Evolutionary conservation across 768 basidiomycete species (phyloP), one percentile per base, ranked within the genome.

Genomic region (Leccinum disarticulatum): DNA sequence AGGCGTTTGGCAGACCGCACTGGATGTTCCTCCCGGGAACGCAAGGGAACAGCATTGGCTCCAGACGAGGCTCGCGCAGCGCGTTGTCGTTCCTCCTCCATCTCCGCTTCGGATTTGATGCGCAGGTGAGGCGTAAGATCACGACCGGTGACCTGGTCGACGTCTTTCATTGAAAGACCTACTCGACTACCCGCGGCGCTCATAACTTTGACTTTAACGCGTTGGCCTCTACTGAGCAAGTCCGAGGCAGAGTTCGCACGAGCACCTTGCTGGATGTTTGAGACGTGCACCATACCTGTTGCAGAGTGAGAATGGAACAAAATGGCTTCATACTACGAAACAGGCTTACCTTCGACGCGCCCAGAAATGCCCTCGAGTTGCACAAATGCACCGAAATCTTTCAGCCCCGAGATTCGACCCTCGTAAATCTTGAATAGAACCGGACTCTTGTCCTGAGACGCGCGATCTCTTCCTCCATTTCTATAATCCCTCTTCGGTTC

Each of bases 301-400:
- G 6, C 38, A 35, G 51, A 47, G 19, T 71, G n/a, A 60, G 53
- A 51, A 61, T 30, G 35, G 48, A 9, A 9, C 17, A 11, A 27
- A 38, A 28, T 27, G n/a, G 30, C 15, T 3, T 9, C 14, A 43
- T 9, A 3, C 19, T 15, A 22, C 9, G 35, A 49, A 48, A 10
- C n/a, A 11, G 52, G 74, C 86, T 63, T 76, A 94, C 96, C 97
- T 82, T 99, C 96, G 9, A 83, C 87, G 28, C 94, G 80, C 11
- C 95, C 95, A 14, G 78, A 76, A 51, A 98, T 77, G 30, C 96
- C 96, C 62, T 99, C 95, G 6, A 99, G 74, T 33, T 83, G 83
- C 43, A 97, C 89, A 68, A 99, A 99, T 0, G 93, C 95, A 55
- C 97, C 97, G 71, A 98, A 99, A 61, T 99, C 97, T 75, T 92